Base-by-base conservation (phyloP, 2,329 filamentous ascomycete genomes). In the Pestalotiopsis sp. region DNA sequence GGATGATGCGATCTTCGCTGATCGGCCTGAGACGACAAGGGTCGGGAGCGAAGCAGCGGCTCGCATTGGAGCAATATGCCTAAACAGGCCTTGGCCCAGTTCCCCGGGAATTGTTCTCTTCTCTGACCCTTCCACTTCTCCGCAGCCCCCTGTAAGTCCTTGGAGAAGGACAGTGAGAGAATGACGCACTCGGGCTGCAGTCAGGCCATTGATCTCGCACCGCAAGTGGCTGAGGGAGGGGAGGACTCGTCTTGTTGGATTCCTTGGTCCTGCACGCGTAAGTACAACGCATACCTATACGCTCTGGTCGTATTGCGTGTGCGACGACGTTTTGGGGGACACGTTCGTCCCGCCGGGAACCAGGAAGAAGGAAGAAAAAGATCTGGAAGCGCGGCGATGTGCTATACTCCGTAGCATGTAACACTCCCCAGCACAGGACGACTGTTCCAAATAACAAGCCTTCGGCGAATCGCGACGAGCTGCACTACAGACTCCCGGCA, bases 11-110 rank as follows among this genome's bases (percentile, higher is more conserved):
- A 62, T 62, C 25, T 31, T 20, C 36, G n/a, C n/a, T 17, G 59
- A 61, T 39, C 59, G 31, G 13, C 59, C 27, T 39, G 31, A 39
- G 59, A 39, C 59, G 59, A 62, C 59, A 13, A 62, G 59, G 59
- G 36, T 62, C 17, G 45, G 7, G 17, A 39, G 27, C 36, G 59
- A 36, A 62, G 31, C 59, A 62, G n/a, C 27, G 57, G 57, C 45
- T n/a, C 45, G 45, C 45, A 52, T 52, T 52, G 27, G 57, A 59
- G 57, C 23, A n/a, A 59, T 27, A 59, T 27, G 31, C 27, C n/a
- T 36, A 39, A 62, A 62, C 25, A 38, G 59, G 59, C 59, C 59
- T 62, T 62, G 59, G 59, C 59, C 61, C 61, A 64, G 61, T 52
- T 45, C 41, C 61, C 61, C 61, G 61, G 61, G 41, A 64, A 23